Conservation (phyloP, 2,329 filamentous ascomycete genomes). For the Salinomyces thailandicus region DNA sequence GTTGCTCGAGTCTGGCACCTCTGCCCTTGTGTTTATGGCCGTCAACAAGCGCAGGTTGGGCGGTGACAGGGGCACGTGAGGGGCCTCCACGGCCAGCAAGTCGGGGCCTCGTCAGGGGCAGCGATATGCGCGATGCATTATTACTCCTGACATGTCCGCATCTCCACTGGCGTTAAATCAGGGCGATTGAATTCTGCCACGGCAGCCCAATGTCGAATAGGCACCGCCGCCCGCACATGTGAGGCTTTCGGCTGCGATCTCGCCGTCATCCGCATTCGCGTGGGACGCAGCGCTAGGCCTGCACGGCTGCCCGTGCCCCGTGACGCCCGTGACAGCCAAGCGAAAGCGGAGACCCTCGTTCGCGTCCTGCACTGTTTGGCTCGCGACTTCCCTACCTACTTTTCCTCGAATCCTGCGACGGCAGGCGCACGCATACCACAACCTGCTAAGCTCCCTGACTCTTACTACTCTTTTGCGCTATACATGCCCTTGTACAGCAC, state of each 20-base stretch:
- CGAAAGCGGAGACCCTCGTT: neutral
- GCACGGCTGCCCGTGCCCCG: neutral
- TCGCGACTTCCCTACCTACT: neutral
- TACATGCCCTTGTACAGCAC: neutral
- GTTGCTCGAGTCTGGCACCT: too few relatives aligned
- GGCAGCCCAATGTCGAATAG: too few relatives aligned
- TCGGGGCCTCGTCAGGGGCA: neutral
- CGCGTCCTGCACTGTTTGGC: neutral
- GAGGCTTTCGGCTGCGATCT: neutral
- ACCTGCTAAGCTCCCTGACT: neutral
- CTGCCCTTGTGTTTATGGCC: too few relatives aligned
- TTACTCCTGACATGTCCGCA: too few relatives aligned
- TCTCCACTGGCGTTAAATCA: too few relatives aligned
- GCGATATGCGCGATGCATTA: too few relatives aligned
- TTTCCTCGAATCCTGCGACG: neutral
- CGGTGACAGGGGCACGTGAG: too few relatives aligned
- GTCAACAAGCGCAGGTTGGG: too few relatives aligned
- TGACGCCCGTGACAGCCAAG: too few relatives aligned
- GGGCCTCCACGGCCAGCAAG: too few relatives aligned
- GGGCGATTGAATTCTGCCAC: too few relatives aligned
- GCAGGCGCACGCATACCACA: neutral
- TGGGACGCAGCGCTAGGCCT: neutral
- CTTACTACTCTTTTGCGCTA: neutral
- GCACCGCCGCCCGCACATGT: neutral
- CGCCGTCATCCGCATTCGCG: neutral